These are phyloP conservation scores for Tolypocladium sp. DNA, from an alignment of 2,329 filamentous ascomycete species.

Conservation along the genomic window DNA sequence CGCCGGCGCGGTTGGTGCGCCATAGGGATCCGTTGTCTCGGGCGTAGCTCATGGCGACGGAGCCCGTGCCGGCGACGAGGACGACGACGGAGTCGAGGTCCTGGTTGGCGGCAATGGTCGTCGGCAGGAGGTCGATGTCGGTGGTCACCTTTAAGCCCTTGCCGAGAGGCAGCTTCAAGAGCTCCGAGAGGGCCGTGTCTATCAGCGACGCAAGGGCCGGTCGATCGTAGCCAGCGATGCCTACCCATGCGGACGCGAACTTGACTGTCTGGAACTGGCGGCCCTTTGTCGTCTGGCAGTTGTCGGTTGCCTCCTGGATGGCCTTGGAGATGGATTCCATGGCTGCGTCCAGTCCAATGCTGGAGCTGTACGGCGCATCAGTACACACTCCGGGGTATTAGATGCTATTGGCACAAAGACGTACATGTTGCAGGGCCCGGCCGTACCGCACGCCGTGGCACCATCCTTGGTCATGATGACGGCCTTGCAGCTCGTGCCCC, in stretches of 20 bases:
- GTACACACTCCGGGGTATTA: not conserved
- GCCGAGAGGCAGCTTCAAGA: slow-evolving; percentile 15
- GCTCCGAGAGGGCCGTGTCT: slow-evolving; percentile 13
- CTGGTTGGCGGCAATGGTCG: slow-evolving; percentile 9
- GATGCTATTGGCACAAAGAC: slow-evolving; percentile 1
- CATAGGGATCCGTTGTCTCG: slow-evolving; percentile 9
- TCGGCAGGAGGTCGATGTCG: slow-evolving; percentile 29
- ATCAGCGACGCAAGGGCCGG: slow-evolving; percentile 17
- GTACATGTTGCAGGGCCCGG: slow-evolving; percentile 26
- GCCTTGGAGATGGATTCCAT: slow-evolving; percentile 15
- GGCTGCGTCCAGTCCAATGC: slow-evolving; percentile 16
- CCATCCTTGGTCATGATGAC: slow-evolving; percentile 17
- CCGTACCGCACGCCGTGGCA: slow-evolving; percentile 15
- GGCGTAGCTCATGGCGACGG: slow-evolving; percentile 29
- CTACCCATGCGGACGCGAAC: slow-evolving; percentile 26
- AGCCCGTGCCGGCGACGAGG: slow-evolving; percentile 32
- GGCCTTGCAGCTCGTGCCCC: slow-evolving; percentile 32
- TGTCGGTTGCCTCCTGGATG: slow-evolving; percentile 12
- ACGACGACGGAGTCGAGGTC: slow-evolving; percentile 18
- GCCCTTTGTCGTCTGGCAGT: slow-evolving; percentile 2
- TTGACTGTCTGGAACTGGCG: slow-evolving; percentile 1
- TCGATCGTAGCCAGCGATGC: slow-evolving; percentile 29
- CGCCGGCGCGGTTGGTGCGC: slow-evolving; percentile 25
- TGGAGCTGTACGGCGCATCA: slow-evolving; percentile 8
- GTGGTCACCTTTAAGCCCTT: slow-evolving; percentile 20